Evolutionary conservation across 2,329 filamentous ascomycete genomes (phyloP).

Genomic region (Purpureocillium takamizusanense): DNA sequence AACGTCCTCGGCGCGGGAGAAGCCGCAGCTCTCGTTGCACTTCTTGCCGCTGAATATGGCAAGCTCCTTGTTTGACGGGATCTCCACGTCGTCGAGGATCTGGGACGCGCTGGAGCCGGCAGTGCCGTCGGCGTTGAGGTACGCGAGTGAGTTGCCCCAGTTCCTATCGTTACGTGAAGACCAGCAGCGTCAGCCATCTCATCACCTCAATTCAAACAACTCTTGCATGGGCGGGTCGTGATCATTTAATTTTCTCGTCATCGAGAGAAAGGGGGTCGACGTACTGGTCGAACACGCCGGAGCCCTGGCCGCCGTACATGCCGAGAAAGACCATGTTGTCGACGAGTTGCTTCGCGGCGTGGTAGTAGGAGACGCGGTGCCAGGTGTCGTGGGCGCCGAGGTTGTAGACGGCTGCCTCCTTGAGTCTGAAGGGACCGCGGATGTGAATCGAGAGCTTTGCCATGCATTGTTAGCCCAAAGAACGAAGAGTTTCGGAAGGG

Average conservation of each 20-base stretch:
- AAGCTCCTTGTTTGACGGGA: conserved; percentile 36
- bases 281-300: conserved; percentile 34
- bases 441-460: conserved; percentile 57
- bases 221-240: no score
- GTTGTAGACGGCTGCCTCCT: conserved; percentile 61
- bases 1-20: conserved; percentile 30
- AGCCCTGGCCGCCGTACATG: conserved; percentile 35
- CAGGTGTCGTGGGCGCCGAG: conserved; percentile 24
- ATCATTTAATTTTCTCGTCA: no score
- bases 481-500: no score
- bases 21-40: conserved; percentile 34
- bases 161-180: conserved; percentile 16
- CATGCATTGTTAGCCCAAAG: background rate
- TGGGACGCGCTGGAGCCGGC: conserved; percentile 27
- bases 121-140: conserved; percentile 31
- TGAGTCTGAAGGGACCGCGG: conserved; percentile 59
- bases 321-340: conserved; percentile 39
- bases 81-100: conserved; percentile 26
- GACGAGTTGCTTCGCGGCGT: conserved; percentile 25
- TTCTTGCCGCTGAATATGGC: conserved; percentile 34
- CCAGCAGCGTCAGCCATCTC: no score
- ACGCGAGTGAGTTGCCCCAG: conserved; percentile 37
- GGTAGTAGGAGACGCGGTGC: conserved; percentile 35
- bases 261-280: no score
- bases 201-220: no score